These are phyloP conservation scores for Populus davidiana DNA, from an alignment of 345 rosid species.

Conservation along the genomic window DNA sequence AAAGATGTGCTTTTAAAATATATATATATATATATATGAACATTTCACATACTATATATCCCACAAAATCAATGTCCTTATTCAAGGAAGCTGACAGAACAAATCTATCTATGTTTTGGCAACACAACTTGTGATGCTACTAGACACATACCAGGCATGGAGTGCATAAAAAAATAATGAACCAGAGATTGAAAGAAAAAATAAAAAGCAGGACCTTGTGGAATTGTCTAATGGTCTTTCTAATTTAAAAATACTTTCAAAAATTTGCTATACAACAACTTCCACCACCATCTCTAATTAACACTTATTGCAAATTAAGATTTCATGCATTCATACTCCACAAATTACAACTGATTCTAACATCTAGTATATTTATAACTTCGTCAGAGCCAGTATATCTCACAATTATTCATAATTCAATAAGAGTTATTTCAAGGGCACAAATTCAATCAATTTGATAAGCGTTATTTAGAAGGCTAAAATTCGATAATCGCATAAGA, in stretches of 20 bases:
- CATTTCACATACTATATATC: background rate
- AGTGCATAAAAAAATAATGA: background rate
- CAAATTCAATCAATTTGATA: background rate
- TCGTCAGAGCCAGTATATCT: background rate
- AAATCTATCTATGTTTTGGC: background rate
- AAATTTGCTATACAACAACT: background rate
- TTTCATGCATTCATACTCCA: background rate
- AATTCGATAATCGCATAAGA: background rate
- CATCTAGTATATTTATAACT: background rate
- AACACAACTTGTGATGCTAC: background rate
- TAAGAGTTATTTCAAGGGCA: background rate
- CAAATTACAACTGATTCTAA: background rate
- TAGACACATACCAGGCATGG: background rate
- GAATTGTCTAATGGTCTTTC: background rate
- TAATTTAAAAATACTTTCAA: background rate
- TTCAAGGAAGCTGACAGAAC: background rate
- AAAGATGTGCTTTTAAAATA: background rate
- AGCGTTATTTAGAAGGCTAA: background rate
- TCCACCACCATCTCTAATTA: constrained; percentile 1
- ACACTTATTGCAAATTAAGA: background rate
- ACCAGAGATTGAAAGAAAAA: background rate
- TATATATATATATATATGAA: background rate
- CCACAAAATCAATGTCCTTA: background rate
- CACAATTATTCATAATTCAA: background rate
- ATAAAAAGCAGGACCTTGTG: background rate